Evolutionary conservation across 129 eudicot genomes (phyloP), one percentile per base, ranked within the genome.

Genomic region (Dittrichia graveolens): DNA sequence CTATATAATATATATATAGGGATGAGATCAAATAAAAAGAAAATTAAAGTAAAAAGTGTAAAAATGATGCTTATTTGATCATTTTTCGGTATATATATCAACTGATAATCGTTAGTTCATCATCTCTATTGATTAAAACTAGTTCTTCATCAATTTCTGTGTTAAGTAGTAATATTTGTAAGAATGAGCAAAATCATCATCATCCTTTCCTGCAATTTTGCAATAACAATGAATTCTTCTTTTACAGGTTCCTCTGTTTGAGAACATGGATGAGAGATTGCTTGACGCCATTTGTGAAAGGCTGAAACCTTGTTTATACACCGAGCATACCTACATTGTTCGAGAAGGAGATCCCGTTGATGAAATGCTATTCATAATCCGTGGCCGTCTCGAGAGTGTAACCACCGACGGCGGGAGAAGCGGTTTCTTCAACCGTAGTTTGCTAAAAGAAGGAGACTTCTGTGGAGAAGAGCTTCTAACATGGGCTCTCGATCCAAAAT

Each of bases 331-430:
- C 0, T 87, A 92, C 78, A 87, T 92, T 31, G 88, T 92, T 8
- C 87, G 96, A 38, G 98, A 92, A 85, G 96, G 98, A 59, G 98
- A 92, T 38, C 98, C 95, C 7, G 98, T 92, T 10, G 95, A 92
- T 61, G 90, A 92, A 79, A 92, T 89, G 98, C 87, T 92, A 45
- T 89, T 92, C 80, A 88, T 92, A 54, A 89, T 92, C 5, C 96
- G 95, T 14, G 98, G 98, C 4, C 95, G 95, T 44, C 91, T 92
- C 24, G 96, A 92, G 83, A 92, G 98, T 67, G 91, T 75, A 55
- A 92, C 98, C 13, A 92, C 98, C 0, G 96, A 89, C 24, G 96
- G 96, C 10, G 98, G 98, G 37, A 71, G 96, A 83, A 89, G 85
- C 9, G 96, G 98, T 2, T 92, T 92, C 69, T 87, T 77, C 79